phyloP scores from a whole-genome alignment of 2,329 filamentous ascomycete species.

The Massarina eburnea region DNA sequence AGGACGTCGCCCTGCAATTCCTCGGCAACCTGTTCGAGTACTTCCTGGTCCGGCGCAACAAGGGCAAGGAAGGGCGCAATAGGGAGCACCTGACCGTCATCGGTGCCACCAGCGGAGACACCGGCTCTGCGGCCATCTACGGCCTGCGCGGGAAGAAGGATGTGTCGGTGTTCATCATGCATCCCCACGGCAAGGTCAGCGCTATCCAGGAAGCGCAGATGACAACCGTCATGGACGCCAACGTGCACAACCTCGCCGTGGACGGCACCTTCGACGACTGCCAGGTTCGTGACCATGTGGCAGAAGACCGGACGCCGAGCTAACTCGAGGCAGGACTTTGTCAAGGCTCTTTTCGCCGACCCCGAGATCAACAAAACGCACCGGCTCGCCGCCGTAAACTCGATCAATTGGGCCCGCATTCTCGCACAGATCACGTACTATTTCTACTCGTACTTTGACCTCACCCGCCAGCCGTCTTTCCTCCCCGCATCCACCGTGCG shows the following conservation, averaged over 20 bases:
- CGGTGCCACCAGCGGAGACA: conserved; percentile 55
- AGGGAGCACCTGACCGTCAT: conserved; percentile 46
- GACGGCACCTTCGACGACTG: conserved; percentile 95
- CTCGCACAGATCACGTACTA: conserved; percentile 97
- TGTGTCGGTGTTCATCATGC: conserved; percentile 92
- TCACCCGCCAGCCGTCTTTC: conserved; percentile 64
- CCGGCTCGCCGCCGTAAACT: conserved; percentile 91
- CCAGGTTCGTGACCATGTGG: conserved; percentile 58
- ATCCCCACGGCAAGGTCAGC: conserved; percentile 86
- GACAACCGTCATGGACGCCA: conserved; percentile 87
- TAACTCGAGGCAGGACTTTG: conserved; percentile 67
- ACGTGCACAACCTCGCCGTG: conserved; percentile 90
- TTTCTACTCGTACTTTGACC: conserved; percentile 89
- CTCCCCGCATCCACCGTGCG: conserved; percentile 66
- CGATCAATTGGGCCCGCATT: conserved; percentile 94
- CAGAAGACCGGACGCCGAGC: neutral
- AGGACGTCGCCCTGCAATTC: conserved; percentile 92
- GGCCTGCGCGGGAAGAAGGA: conserved; percentile 94
- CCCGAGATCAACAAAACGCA: conserved; percentile 77
- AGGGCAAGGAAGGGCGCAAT: conserved; percentile 69
- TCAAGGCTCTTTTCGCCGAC: conserved; percentile 91
- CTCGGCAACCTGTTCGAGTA: conserved; percentile 96
- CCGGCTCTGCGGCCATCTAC: conserved; percentile 93
- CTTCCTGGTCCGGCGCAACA: conserved; percentile 74
- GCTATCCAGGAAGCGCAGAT: conserved; percentile 96